These are phyloP conservation scores for Lecanicillium sp. DNA, from an alignment of 2,329 filamentous ascomycete genomes.

Conservation along the genomic window DNA sequence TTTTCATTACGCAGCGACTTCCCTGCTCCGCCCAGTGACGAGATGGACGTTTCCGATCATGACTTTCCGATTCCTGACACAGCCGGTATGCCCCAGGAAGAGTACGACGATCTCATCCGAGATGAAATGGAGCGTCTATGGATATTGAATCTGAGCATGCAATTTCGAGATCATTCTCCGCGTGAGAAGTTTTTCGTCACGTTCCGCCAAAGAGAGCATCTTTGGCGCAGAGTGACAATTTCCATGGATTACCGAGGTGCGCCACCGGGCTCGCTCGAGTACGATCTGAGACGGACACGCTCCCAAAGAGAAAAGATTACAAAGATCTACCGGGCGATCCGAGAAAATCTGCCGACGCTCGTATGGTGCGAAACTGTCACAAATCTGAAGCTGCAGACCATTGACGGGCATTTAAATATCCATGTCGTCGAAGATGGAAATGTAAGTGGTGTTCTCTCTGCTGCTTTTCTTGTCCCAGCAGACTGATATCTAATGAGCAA, in stretches of 20 bases:
- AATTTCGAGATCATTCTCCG: constrained; percentile 86
- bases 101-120: constrained; percentile 59
- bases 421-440: constrained; percentile 97
- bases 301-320: constrained; percentile 89
- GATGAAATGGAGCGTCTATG: constrained; percentile 80
- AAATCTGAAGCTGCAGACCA: constrained; percentile 88
- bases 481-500: constrained; percentile 10
- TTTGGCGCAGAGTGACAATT: constrained; percentile 84
- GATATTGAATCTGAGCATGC: constrained; percentile 98
- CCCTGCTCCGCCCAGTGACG: constrained; percentile 10
- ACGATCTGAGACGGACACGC: constrained; percentile 67
- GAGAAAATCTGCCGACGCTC: constrained; percentile 85
- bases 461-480: constrained; percentile 5
- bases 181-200: constrained; percentile 98
- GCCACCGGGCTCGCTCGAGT: constrained; percentile 73
- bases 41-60: no score
- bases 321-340: constrained; percentile 89
- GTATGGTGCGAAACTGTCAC: constrained; percentile 95
- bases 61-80: constrained; percentile 25
- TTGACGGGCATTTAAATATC: constrained; percentile 80
- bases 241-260: constrained; percentile 87
- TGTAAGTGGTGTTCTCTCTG: constrained; percentile 31
- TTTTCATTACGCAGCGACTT: background rate
- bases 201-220: constrained; percentile 70
- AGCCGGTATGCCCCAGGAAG: constrained; percentile 41